Evolutionary conservation across 768 basidiomycete genomes (phyloP), one percentile per base, ranked within the genome.

Genomic region (Strobilomyces echinocephalus): DNA sequence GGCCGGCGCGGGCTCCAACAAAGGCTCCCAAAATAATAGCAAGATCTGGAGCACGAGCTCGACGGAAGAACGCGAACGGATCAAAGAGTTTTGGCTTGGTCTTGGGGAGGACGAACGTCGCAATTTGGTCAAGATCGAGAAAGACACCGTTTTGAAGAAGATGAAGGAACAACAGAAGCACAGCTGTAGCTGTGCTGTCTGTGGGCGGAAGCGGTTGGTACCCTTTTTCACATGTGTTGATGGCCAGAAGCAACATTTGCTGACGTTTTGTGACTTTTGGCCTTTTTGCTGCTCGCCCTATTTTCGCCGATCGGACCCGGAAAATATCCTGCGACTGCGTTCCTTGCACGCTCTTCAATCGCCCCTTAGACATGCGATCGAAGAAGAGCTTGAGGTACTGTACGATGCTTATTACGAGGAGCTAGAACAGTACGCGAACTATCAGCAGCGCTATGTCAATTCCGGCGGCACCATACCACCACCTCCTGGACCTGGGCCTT

Each of bases 361-460:
- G 55, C 38, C 49, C 42, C 60, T 63, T 66, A 95, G 91, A 64
- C 87, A 88, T 77, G 95, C 95, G 59, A 97, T 99, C 78, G 97
- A 99, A 79, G 91, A 95, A 77, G 97, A 99, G 80, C 88, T 99
- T 73, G 93, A 98, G 80, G 91, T 94, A 78, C 87, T 98, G 76
- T 99, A 99, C 83, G 95, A 97, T 82, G 94, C 95, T 79, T 99
- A 98, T 83, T 98, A 97, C 84, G 92, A 97, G 73, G 95, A 98
- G 81, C 87, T 99, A 79, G 92, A 97, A 81, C 87, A 89, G 78
- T 98, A 98, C 83, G 97, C 95, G 74, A 89, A 91, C 75, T 89
- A 91, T 77, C 92, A 95, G 81, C 90, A 93, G 82, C 91, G 86
- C 74, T 94, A 93, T 77, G 88, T 91, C 64, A 84, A 84, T 63